These are phyloP conservation scores for Camelina sativa DNA, from an alignment of 345 rosid genomes.

Conservation along the genomic window DNA sequence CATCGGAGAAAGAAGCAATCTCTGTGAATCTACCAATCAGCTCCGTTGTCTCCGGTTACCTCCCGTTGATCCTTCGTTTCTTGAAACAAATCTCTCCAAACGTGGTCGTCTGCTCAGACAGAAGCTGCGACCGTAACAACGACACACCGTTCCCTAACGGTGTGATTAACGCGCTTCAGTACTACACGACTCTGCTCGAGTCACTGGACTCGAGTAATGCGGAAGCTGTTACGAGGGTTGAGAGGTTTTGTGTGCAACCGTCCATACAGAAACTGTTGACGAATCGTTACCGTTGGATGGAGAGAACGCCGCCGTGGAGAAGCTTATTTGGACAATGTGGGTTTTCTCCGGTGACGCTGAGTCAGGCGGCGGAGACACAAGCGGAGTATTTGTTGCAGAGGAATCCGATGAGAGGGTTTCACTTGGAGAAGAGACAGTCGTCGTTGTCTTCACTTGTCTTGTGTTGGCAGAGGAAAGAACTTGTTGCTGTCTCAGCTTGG, in stretches of 20 bases:
- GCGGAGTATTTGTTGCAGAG: slow-evolving; percentile 84
- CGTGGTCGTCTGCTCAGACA: slow-evolving; percentile 76
- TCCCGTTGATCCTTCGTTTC: slow-evolving; percentile 64
- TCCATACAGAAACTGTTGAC: slow-evolving; percentile 60
- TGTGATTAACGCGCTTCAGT: slow-evolving; percentile 65
- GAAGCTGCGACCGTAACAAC: slow-evolving; percentile 65
- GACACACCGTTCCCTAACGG: slow-evolving; percentile 76
- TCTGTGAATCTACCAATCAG: slow-evolving; percentile 80
- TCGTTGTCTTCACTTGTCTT: slow-evolving; percentile 59
- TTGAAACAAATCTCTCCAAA: slow-evolving; percentile 80
- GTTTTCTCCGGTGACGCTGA: slow-evolving; percentile 61
- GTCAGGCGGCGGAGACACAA: slow-evolving; percentile 81
- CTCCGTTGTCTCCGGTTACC: slow-evolving; percentile 53
- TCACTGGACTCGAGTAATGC: slow-evolving; percentile 68
- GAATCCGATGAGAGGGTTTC: slow-evolving; percentile 71
- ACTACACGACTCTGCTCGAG: slow-evolving; percentile 64
- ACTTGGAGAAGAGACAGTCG: slow-evolving; percentile 74
- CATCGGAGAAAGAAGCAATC: slow-evolving; percentile 56
- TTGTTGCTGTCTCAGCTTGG: slow-evolving; percentile 85
- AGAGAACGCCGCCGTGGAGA: slow-evolving; percentile 67
- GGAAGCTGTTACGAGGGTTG: slow-evolving; percentile 68
- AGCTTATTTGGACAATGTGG: slow-evolving; percentile 73
- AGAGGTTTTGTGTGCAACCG: slow-evolving; percentile 74
- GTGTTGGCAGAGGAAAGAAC: slow-evolving; percentile 84
- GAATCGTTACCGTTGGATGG: slow-evolving; percentile 64